A percentile compares a stretch with the other conserved stretches of the same genome.
Conservation (phyloP, 148 eudicot species). For the Spergularia bocconei region DNA sequence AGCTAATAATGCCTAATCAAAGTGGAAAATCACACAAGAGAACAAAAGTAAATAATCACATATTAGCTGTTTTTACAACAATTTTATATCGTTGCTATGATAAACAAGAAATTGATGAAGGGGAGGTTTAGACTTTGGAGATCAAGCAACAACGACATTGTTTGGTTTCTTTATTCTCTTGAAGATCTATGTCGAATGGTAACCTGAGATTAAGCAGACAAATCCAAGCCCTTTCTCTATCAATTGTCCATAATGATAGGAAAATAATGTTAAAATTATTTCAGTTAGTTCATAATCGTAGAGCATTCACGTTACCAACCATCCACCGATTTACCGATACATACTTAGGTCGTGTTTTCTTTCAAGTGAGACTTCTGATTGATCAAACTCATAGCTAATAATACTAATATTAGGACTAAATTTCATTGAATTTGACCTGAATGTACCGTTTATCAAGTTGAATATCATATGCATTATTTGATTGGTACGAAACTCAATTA, state of each 20-base stretch:
- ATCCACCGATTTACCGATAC: no score
- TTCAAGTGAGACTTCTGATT: no score
- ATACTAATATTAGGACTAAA: no score
- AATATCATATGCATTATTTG: no score
- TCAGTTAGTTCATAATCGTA: not conserved
- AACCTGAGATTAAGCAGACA: constrained; percentile 5
- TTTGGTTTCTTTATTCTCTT: not conserved
- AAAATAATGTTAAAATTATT: not conserved
- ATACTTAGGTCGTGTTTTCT: no score
- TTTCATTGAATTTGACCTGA: no score
- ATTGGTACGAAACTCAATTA: no score
- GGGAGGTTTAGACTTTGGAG: not conserved
- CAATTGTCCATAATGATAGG: no score
- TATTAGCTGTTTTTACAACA: not conserved
- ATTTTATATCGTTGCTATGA: not conserved
- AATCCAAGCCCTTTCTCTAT: constrained; percentile 5
- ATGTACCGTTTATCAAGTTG: no score
- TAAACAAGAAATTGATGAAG: not conserved
- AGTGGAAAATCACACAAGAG: constrained; percentile 2
- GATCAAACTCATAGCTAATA: no score
- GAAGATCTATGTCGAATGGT: not conserved
- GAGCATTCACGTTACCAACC: not conserved
- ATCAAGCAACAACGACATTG: constrained; percentile 11
- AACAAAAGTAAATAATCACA: not conserved
- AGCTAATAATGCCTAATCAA: not conserved